Evolutionary conservation across 352 stramenopile species (phyloP).

Genomic region (Peronosclerospora sorghi): DNA sequence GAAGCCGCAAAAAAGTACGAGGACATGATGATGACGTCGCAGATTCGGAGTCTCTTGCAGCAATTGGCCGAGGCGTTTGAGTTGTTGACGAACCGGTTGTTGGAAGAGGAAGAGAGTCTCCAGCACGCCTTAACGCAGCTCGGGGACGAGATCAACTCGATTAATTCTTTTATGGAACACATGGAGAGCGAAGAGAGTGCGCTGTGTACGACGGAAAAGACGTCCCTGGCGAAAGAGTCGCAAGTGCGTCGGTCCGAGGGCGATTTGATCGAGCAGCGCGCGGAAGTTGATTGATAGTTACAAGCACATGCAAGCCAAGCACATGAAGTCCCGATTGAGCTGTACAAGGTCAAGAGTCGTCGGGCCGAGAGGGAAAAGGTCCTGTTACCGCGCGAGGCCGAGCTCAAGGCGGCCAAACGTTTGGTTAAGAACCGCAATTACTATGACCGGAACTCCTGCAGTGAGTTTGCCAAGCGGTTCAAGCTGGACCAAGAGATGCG

Average conservation of each 20-base stretch:
- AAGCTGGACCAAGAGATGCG: slow-evolving; percentile 70
- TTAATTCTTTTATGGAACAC: slow-evolving; percentile 83
- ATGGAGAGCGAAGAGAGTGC: slow-evolving; percentile 84
- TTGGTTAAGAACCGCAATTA: slow-evolving; percentile 84
- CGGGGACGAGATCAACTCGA: slow-evolving; percentile 77
- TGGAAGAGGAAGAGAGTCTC: slow-evolving; percentile 78
- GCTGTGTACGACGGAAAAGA: slow-evolving; percentile 75
- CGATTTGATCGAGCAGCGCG: slow-evolving; percentile 78
- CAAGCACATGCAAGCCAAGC: slow-evolving; percentile 81
- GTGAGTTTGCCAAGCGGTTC: slow-evolving; percentile 75
- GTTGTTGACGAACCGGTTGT: slow-evolving; percentile 78
- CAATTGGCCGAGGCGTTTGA: slow-evolving; percentile 81
- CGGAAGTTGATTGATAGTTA: slow-evolving; percentile 76
- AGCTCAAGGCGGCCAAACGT: slow-evolving; percentile 64
- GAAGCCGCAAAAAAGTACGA: slow-evolving; percentile 81
- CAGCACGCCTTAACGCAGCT: slow-evolving; percentile 76
- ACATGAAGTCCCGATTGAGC: slow-evolving; percentile 73
- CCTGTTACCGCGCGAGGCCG: slow-evolving; percentile 48
- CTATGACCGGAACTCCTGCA: slow-evolving; percentile 77
- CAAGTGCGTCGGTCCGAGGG: slow-evolving; percentile 69
- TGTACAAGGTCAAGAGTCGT: slow-evolving; percentile 73
- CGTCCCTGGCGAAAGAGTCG: slow-evolving; percentile 70
- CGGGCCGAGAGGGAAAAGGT: slow-evolving; percentile 65
- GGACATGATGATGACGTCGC: slow-evolving; percentile 88
- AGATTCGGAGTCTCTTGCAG: slow-evolving; percentile 78